Conservation (phyloP, 768 basidiomycete species). For the Boletales sp. region DNA sequence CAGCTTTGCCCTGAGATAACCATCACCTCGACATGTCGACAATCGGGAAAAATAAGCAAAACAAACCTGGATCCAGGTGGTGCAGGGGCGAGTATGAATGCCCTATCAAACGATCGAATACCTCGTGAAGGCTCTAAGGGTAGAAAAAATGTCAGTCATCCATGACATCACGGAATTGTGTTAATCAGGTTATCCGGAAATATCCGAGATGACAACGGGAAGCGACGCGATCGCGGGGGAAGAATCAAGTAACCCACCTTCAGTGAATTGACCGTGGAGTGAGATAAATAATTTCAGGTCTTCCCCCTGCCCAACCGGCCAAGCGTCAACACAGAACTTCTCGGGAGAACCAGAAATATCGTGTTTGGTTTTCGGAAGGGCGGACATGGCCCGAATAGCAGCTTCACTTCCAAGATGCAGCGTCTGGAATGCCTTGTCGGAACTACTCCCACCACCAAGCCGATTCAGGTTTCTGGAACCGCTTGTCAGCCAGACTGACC, state of each 20-base stretch:
- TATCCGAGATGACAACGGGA: constrained; percentile 7
- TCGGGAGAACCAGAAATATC: constrained; percentile 74
- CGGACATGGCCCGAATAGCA: constrained; percentile 54
- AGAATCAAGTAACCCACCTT: constrained; percentile 56
- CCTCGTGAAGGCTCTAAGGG: constrained; percentile 65
- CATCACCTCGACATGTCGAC: constrained; percentile 4
- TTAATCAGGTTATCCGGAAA: constrained; percentile 7
- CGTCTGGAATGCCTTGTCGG: constrained; percentile 60
- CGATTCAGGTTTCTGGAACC: constrained; percentile 78
- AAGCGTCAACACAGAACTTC: constrained; percentile 86
- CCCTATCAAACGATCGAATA: constrained; percentile 88
- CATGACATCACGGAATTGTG: constrained; percentile 12
- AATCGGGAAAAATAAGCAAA: background rate
- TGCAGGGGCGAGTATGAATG: constrained; percentile 83
- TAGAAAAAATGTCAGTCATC: constrained; percentile 15
- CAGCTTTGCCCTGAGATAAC: constrained; percentile 56
- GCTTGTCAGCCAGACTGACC: constrained; percentile 63
- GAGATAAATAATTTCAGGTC: constrained; percentile 57
- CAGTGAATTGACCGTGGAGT: constrained; percentile 88
- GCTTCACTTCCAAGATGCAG: constrained; percentile 71
- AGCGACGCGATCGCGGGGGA: constrained; percentile 9
- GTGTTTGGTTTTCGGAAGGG: constrained; percentile 77
- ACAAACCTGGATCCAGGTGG: constrained; percentile 80
- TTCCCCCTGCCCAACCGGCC: constrained; percentile 66
- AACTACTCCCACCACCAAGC: constrained; percentile 55